These are phyloP conservation scores for Cystofilobasidium macerans DNA, from an alignment of 768 basidiomycete genomes.

Conservation along the genomic window DNA sequence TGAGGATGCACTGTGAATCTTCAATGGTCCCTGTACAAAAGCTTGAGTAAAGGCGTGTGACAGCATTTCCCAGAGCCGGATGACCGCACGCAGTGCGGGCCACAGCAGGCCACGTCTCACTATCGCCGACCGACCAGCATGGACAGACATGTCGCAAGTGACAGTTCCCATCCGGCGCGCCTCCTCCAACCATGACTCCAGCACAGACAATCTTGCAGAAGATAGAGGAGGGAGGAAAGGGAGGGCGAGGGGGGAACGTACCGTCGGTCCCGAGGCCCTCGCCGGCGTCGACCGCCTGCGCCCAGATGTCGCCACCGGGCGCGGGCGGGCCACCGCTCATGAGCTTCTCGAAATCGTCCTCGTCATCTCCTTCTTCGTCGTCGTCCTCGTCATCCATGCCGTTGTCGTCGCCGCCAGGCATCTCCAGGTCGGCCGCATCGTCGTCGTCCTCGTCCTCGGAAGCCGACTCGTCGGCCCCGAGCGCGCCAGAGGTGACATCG, in stretches of 20 bases:
- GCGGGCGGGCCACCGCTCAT: conserved; percentile 21
- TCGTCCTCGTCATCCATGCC: conserved; percentile 47
- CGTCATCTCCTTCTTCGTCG: conserved; percentile 34
- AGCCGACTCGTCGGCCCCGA: conserved; percentile 23
- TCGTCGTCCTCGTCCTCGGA: conserved; percentile 46
- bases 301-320: conserved; percentile 20
- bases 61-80: no score
- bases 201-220: no score
- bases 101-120: no score
- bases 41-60: no score
- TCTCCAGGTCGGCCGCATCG: conserved; percentile 29
- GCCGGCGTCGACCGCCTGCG: conserved; percentile 14
- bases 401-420: conserved; percentile 44
- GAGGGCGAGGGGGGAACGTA: neutral
- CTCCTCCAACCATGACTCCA: no score
- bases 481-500: conserved; percentile 48
- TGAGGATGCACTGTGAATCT: no score
- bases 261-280: conserved; percentile 26
- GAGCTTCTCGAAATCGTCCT: conserved; percentile 32
- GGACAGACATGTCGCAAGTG: no score
- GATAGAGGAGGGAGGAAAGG: neutral
- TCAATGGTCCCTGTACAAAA: no score
- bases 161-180: no score
- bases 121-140: no score
- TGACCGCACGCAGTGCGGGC: no score